Conservation (phyloP, 2,329 filamentous ascomycete species). For the Coccinonectria pachysandricola region DNA sequence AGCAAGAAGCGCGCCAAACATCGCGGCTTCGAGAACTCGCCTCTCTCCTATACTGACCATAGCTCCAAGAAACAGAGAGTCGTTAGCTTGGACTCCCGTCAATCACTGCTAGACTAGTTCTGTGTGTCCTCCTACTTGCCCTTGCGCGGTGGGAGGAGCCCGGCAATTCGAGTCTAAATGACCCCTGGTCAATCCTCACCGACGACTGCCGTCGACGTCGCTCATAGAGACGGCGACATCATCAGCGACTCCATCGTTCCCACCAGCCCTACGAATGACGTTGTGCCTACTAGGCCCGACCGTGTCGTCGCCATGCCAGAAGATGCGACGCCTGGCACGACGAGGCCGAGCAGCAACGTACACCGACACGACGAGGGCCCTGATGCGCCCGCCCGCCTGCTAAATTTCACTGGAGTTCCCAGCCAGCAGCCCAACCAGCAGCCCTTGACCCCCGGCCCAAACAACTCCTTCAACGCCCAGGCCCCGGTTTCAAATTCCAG, state of each 20-base stretch:
- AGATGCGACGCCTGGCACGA: too few species aligned
- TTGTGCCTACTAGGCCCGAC: too few species aligned
- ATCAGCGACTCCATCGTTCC: conserved; percentile 4
- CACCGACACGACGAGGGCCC: conserved; percentile 15
- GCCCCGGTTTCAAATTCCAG: conserved; percentile 16
- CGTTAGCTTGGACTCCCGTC: too few species aligned
- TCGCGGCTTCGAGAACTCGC: too few species aligned
- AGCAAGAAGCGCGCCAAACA: too few species aligned
- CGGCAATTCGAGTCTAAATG: conserved; percentile 2
- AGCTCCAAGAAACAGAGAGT: too few species aligned
- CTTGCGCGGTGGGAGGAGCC: background rate
- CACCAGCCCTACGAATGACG: too few species aligned
- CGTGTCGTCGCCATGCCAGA: too few species aligned
- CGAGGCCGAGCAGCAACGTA: conserved; percentile 8
- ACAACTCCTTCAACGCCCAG: conserved; percentile 15
- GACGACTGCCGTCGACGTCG: background rate
- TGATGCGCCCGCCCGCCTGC: conserved; percentile 16
- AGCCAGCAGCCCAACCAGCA: conserved; percentile 17
- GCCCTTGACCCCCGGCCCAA: conserved; percentile 19
- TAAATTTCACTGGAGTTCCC: conserved; percentile 21
- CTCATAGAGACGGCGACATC: background rate
- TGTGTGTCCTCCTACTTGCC: conserved; percentile 3
- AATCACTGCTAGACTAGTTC: too few species aligned
- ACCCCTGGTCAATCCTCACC: background rate
- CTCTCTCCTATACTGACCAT: too few species aligned